Evolutionary conservation across 2,329 filamentous ascomycete genomes (phyloP), one percentile per base, ranked within the genome.

Genomic region (Drechslerella dactyloides): DNA sequence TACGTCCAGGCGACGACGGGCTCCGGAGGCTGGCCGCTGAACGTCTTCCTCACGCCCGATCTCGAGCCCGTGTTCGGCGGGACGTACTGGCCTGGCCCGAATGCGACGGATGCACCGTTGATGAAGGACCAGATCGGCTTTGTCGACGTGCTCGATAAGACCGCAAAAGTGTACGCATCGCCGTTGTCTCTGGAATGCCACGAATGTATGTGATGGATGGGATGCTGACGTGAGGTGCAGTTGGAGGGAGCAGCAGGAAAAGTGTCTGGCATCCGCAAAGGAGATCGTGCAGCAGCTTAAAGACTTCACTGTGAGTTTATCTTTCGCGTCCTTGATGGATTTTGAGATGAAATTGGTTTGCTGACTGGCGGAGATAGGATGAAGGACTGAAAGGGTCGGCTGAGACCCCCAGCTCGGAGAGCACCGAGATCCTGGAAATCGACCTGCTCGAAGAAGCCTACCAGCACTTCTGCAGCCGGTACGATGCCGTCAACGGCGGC

Each of bases 61-160:
- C 84, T 97, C 24, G 89, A 96, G 77, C 94, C 94, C 0, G 90
- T 99, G 8, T 97, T 97, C 80, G 94, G 94, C 40, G 93, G 93
- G 23, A 97, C 93, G 7, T 97, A 97, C 80, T 97, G 92, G 90
- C 91, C 93, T 2, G 90, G 90, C 0, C 90, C 92, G 0, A 88
- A 87, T 54, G 85, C 87, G 2, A 81, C 82, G 21, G 78, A 79
- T 23, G 76, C 77, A 4, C 76, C 76, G 19, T 73, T 75, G 1
- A 77, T 79, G 2, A 80, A 84, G 51, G 86, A 87, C 51, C 85
- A 88, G 2, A 84, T 90, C n/a, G 88, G 90, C 46, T 96, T 97
- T 76, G 82, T 96, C 44, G 87, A 89, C 19, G 91, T 97, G 35
- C 79, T 97, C 56, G 84, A 89, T 76, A 97, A 96, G 80, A 85